Base-by-base conservation (phyloP, 2,329 filamentous ascomycete species). In the Cercospora sp. region DNA sequence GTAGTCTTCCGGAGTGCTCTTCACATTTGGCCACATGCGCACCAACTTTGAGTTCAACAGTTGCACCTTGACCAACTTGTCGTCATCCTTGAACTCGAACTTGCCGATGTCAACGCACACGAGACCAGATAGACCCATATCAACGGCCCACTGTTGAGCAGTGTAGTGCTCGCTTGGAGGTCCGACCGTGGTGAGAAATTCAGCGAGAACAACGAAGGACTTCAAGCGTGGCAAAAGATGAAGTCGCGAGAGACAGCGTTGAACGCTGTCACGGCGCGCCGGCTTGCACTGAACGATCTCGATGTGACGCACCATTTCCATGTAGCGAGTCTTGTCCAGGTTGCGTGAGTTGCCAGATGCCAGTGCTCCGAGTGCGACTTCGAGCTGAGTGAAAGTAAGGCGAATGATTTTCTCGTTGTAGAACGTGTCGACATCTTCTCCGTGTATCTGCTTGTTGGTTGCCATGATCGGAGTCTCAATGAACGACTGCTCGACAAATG, bases 371-470 rank as follows among this genome's bases (percentile, higher is more conserved):
- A 45, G 28, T 3, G 26, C 16, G 20, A 6, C 10, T 0, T 13
- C 13, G 45, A 60, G 48, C 10, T 63, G 51, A 16, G 16, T 30
- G 23, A 69, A 64, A 8, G 55, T 70, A 1, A 42, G 12, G 7
- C 64, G 59, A 30, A 67, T 31, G 18, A n/a, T 64, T 58, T 65
- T 69, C 23, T 42, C 23, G 26, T 66, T 57, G 55, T 66, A 70
- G 58, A 72, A 65, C 4, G 69, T 48, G 3, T 68, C 58, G 10
- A 64, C 42, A 9, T 65, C 65, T 51, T 72, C 67, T 9, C 26
- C 20, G 53, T 65, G 64, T 18, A 67, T 65, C 18, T 61, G 5
- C 62, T 67, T 67, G 51, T 61, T 71, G 12, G 60, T 60, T 0
- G 61, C 62, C 16, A 72, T 58, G 39, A 72, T 69, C 2, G 59